Base-by-base conservation (phyloP, 2,329 filamentous ascomycete genomes). In the Nakataea oryzae region DNA sequence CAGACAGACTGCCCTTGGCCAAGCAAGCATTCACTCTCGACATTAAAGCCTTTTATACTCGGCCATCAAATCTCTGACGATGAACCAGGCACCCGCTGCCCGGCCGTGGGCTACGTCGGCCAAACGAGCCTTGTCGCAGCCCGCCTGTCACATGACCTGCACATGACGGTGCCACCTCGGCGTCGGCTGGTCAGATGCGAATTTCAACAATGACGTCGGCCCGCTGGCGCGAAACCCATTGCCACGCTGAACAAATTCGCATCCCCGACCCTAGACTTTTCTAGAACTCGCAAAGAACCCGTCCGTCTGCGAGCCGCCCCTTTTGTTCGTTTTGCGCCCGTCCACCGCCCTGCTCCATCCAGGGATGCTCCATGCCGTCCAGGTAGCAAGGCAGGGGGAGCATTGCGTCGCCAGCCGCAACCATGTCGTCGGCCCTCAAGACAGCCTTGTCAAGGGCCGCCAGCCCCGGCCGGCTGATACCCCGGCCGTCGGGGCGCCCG, bases 401-500 rank as follows among this genome's bases (percentile, higher is more conserved):
- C 27, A 24, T n/a, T 58, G 24, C 57, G 24, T 8, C 24, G 24
- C 41, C 9, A 54, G 32, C 26, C 65, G 68, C 71, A 60, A 72
- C 70, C 32, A 66, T 68, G 58, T 64, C 68, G 17, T 57, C 54
- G 28, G 26, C 17, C 24, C 32, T 61, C 17, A 61, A 57, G 28
- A 47, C 30, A n/a, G 32, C 60, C 24, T n/a, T 61, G 13, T 70
- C 63, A 59, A 67, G 72, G 64, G 67, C 67, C 63, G 66, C 67
- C n/a, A 67, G 66, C 29, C 67, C 68, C 2, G 65, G 68, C 41
- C 64, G 63, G 14, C 69, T 71, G 30, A 66, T 70, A 59, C 26
- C 34, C 11, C 27, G 17, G 9, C 14, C 7, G 9, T 54, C 34
- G 27, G 41, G 69, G 69, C 62, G 65, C 3, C 41, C 12, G 8